phyloP scores from a whole-genome alignment of 768 basidiomycete genomes.

The Phlebiopsis flavidoalba region DNA sequence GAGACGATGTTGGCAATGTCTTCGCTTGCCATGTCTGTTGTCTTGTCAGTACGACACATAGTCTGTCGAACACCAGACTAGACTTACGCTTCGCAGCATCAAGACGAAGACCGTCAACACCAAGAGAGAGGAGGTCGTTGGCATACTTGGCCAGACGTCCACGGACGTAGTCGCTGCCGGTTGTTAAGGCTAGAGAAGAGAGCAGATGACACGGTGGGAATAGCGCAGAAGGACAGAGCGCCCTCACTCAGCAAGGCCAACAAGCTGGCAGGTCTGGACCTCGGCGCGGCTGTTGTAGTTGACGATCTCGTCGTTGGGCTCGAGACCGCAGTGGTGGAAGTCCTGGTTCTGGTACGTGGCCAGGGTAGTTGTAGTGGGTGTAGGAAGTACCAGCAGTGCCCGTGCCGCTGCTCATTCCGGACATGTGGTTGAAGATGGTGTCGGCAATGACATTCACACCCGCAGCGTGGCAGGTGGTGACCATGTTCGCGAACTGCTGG shows the following conservation, averaged over 20 bases:
- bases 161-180: conserved; percentile 59
- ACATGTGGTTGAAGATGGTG: conserved; percentile 68
- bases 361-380: conserved; percentile 42
- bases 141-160: conserved; percentile 46
- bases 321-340: conserved; percentile 63
- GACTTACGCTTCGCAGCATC: conserved; percentile 60
- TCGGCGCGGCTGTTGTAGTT: conserved; percentile 49
- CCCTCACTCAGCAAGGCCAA: conserved; percentile 34
- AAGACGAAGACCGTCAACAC: conserved; percentile 56
- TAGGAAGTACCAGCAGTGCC: conserved; percentile 46
- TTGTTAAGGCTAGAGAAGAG: conserved; percentile 64
- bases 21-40: conserved; percentile 44
- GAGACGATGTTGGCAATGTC: conserved; percentile 53
- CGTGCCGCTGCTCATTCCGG: conserved; percentile 39
- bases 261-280: conserved; percentile 40
- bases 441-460: conserved; percentile 38
- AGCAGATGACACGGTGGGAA: not conserved
- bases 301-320: conserved; percentile 46
- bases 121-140: conserved; percentile 58
- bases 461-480: conserved; percentile 31
- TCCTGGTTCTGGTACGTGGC: conserved; percentile 28
- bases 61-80: too few relatives aligned
- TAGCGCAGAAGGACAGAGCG: not conserved
- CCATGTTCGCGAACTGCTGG: conserved; percentile 40
- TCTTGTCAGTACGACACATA: not conserved